These are phyloP conservation scores for Kickxella alabastrina DNA, from an alignment of 192 early-diverging fungal genomes.

Conservation along the genomic window DNA sequence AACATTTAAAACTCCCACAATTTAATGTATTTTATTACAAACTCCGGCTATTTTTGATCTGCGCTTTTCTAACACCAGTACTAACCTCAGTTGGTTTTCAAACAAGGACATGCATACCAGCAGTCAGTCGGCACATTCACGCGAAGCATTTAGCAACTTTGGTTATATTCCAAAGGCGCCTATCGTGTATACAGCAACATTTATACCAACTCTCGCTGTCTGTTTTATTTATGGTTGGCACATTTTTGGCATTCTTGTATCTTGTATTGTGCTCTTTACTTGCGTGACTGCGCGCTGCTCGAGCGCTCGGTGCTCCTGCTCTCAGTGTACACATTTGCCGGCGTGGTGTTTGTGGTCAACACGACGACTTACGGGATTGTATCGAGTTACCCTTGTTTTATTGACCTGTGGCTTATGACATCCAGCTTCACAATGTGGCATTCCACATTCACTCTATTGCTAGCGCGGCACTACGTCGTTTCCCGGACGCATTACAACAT, in stretches of 20 bases:
- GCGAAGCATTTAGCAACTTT: no score
- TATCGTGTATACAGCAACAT: constrained; percentile 13
- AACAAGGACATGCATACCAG: no score
- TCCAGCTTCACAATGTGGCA: constrained; percentile 18
- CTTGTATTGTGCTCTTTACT: constrained; percentile 21
- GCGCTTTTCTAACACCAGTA: no score
- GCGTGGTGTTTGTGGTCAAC: constrained; percentile 8
- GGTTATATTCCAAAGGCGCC: no score
- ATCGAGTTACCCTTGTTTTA: constrained; percentile 29
- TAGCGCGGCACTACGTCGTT: constrained; percentile 24
- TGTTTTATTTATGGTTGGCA: constrained; percentile 12
- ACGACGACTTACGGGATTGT: constrained; percentile 9
- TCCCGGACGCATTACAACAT: constrained; percentile 9
- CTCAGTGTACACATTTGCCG: constrained; percentile 10
- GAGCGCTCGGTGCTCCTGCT: constrained; percentile 26
- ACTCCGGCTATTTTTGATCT: no score
- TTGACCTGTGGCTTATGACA: constrained; percentile 24
- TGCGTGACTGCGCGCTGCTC: constrained; percentile 21
- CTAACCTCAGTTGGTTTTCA: no score
- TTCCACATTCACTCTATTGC: constrained; percentile 13
- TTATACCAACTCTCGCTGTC: constrained; percentile 14
- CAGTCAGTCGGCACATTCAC: no score
- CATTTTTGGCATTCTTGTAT: constrained; percentile 21
- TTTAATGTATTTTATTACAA: no score
- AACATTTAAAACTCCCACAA: no score